Conservation (phyloP, 2,329 filamentous ascomycete species). For the Cladosporium sp. region DNA sequence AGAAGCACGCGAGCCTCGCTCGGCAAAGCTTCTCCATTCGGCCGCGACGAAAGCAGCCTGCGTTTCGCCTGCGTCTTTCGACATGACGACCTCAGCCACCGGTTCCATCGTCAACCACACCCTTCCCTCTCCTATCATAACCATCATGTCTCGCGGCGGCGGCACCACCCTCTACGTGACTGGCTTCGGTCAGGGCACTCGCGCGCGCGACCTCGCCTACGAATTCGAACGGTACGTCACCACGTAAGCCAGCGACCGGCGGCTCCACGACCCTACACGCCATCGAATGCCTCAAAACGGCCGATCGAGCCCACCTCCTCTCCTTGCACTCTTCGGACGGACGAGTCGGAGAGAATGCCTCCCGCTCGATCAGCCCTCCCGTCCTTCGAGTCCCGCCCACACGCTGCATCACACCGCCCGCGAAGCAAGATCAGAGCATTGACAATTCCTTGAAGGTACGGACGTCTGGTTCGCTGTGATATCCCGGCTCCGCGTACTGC, state of each 20-base stretch:
- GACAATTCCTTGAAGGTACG: constrained; percentile 65
- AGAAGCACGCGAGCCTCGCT: neutral
- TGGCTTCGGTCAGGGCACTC: constrained; percentile 97
- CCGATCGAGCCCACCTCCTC: constrained; percentile 13
- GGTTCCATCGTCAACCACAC: neutral
- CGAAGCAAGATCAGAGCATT: constrained; percentile 18
- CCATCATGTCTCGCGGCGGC: constrained; percentile 75
- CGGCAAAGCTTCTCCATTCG: neutral
- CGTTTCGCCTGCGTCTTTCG: neutral
- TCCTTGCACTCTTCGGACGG: constrained; percentile 14
- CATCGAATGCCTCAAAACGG: neutral
- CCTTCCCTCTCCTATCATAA: neutral
- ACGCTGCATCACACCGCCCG: neutral
- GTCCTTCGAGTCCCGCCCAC: neutral
- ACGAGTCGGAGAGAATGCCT: neutral
- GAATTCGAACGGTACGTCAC: constrained; percentile 99
- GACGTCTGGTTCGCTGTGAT: constrained; percentile 94
- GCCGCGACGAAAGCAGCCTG: neutral
- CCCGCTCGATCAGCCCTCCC: neutral
- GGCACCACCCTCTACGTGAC: constrained; percentile 96
- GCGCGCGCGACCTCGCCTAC: constrained; percentile 98
- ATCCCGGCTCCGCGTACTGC: constrained; percentile 94
- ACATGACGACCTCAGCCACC: neutral
- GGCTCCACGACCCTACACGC: constrained; percentile 1
- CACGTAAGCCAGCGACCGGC: constrained; percentile 18